Evolutionary conservation across 768 basidiomycete species (phyloP).

Genomic region (Cyclocybe cylindracea): DNA sequence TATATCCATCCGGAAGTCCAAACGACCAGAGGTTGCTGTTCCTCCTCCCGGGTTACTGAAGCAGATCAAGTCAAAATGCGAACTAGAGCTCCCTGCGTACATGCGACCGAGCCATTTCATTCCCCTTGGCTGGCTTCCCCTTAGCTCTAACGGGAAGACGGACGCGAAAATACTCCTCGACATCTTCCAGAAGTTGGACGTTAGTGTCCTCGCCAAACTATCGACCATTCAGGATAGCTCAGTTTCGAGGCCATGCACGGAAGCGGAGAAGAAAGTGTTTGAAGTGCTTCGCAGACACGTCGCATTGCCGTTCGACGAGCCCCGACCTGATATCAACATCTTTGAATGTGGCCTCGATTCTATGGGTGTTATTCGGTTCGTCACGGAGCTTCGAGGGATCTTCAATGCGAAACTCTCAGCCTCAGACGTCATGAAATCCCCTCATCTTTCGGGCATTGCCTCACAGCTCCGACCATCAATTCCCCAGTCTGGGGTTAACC

Average conservation of each 20-base stretch:
- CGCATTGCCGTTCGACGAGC: constrained; percentile 11
- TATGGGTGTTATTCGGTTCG: constrained; percentile 28
- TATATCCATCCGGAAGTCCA: constrained; percentile 37
- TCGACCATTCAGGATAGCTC: constrained; percentile 11
- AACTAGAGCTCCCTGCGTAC: constrained; percentile 45
- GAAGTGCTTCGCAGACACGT: constrained; percentile 22
- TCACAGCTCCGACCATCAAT: constrained; percentile 4
- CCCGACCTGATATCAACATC: constrained; percentile 26
- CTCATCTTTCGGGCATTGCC: constrained; percentile 25
- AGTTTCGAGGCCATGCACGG: constrained; percentile 11
- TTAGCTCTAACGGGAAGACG: constrained; percentile 41
- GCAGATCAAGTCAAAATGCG: constrained; percentile 35
- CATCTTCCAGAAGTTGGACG: constrained; percentile 25
- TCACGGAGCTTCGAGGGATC: constrained; percentile 20
- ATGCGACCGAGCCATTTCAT: constrained; percentile 54
- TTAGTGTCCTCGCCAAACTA: constrained; percentile 23
- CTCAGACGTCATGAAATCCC: constrained; percentile 30
- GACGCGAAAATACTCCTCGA: constrained; percentile 35
- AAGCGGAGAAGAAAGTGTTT: constrained; percentile 19
- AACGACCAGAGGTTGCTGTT: constrained; percentile 11
- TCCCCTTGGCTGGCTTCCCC: constrained; percentile 47
- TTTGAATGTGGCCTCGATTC: constrained; percentile 35
- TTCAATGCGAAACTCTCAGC: constrained; percentile 22
- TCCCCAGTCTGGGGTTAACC: too few relatives aligned
- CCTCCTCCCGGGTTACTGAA: constrained; percentile 30